Evolutionary conservation across 2,329 filamentous ascomycete species (phyloP).

Genomic region (Fusarium annulatum): DNA sequence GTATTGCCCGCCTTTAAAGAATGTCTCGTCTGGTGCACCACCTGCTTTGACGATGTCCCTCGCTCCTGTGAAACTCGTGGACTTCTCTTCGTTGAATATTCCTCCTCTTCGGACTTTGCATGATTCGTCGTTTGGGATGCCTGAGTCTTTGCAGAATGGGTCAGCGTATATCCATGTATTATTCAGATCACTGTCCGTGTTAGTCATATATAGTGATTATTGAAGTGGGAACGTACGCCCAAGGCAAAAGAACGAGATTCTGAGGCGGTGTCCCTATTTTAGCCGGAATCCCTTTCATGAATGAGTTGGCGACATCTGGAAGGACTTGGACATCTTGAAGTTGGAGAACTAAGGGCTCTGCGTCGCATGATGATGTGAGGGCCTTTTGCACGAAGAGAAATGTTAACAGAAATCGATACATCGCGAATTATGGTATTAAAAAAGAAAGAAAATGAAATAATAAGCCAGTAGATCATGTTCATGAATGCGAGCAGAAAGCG

Average conservation of each 20-base stretch:
- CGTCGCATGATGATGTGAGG: slow-evolving; percentile 23
- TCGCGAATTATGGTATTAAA: neutral
- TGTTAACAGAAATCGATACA: slow-evolving; percentile 2
- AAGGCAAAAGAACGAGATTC: slow-evolving; percentile 46
- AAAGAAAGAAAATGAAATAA: neutral
- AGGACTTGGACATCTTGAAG: slow-evolving; percentile 42
- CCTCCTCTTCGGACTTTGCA: slow-evolving; percentile 43
- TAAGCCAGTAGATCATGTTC: neutral
- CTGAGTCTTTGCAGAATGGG: slow-evolving; percentile 41
- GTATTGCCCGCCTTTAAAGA: slow-evolving; percentile 29
- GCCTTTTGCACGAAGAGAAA: neutral
- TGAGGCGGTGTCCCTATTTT: slow-evolving; percentile 45
- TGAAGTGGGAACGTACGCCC: slow-evolving; percentile 37
- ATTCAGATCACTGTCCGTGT: slow-evolving; percentile 47
- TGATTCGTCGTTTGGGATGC: slow-evolving; percentile 46
- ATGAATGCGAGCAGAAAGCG: neutral
- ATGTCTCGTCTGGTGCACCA: slow-evolving; percentile 24
- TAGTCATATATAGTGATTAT: neutral
- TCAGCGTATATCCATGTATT: slow-evolving; percentile 51
- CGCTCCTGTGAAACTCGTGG: slow-evolving; percentile 19
- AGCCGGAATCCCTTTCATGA: slow-evolving; percentile 45
- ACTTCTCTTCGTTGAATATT: slow-evolving; percentile 30
- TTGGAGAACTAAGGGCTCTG: slow-evolving; percentile 17
- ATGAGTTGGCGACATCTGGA: slow-evolving; percentile 37
- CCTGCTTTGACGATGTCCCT: slow-evolving; percentile 32